Percentiles rank a stretch among this genome's conserved stretches.
Evolutionary conservation across 1,139 yeast species (phyloP).

Genomic region (Hansenula lynferdii): DNA sequence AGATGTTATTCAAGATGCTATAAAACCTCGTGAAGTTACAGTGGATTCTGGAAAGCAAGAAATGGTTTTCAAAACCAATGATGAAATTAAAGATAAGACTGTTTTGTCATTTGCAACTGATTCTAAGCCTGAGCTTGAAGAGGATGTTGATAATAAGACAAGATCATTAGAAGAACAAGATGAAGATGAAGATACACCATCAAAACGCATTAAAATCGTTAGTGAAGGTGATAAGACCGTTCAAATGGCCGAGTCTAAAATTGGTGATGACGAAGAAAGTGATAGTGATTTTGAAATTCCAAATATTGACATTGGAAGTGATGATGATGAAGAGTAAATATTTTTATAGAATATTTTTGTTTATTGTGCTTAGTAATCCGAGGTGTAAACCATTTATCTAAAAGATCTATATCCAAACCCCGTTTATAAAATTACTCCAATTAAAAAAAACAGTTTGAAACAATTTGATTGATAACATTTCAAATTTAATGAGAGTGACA

Average conservation of each 20-base stretch:
- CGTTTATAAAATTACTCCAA: too few species aligned
- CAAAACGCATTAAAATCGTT: constrained; percentile 20
- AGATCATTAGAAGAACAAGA: constrained; percentile 14
- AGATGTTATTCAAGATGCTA: constrained; percentile 1
- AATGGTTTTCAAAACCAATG: constrained; percentile 19
- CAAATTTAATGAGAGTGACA: too few species aligned
- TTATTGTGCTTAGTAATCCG: too few species aligned
- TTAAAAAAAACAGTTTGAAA: too few species aligned
- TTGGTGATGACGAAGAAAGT: constrained; percentile 14
- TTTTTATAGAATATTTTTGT: too few species aligned
- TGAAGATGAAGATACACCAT: constrained; percentile 20
- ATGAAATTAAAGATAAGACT: constrained; percentile 14
- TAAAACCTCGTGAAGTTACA: constrained; percentile 8
- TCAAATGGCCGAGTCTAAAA: neutral
- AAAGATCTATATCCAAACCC: too few species aligned
- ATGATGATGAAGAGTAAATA: constrained; percentile 26
- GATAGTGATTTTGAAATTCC: constrained; percentile 57
- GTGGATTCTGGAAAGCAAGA: too few species aligned
- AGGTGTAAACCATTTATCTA: too few species aligned
- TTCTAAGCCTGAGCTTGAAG: constrained; percentile 3
- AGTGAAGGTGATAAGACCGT: constrained; percentile 6
- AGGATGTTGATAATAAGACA: constrained; percentile 9
- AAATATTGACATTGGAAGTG: constrained; percentile 41
- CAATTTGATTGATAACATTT: too few species aligned
- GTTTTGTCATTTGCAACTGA: constrained; percentile 14